Conservation (phyloP, 371 early-diverging fungal species). For the Sporodiniella umbellata region DNA sequence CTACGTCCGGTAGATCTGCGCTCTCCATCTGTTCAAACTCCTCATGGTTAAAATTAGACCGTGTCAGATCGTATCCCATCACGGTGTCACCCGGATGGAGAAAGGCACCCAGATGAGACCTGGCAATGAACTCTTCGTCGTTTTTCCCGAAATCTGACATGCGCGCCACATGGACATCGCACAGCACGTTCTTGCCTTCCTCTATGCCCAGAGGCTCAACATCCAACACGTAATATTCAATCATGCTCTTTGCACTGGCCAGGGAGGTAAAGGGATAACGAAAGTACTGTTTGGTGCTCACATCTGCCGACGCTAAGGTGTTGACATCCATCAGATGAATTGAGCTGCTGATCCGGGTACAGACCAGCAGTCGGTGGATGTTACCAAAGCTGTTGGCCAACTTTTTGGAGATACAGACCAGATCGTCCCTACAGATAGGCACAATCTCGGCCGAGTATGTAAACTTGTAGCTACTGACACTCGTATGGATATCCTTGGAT, state of each 20-base stretch:
- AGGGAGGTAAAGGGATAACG: conserved; percentile 77
- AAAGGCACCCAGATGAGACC: conserved; percentile 92
- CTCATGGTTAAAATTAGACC: conserved; percentile 90
- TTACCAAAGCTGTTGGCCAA: conserved; percentile 82
- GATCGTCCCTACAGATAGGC: conserved; percentile 98
- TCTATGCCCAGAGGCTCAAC: conserved; percentile 80
- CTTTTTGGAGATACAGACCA: conserved; percentile 87
- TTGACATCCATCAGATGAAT: conserved; percentile 85
- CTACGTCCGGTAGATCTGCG: conserved; percentile 77
- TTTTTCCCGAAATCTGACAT: conserved; percentile 81
- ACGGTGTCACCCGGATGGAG: conserved; percentile 90
- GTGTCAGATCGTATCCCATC: conserved; percentile 86
- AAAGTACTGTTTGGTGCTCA: conserved; percentile 79
- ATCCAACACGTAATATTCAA: conserved; percentile 94
- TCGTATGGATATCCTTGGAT: conserved; percentile 93
- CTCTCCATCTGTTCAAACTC: conserved; percentile 69
- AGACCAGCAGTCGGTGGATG: conserved; percentile 80
- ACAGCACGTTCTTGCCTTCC: conserved; percentile 71
- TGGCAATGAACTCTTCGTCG: conserved; percentile 80
- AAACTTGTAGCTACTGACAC: conserved; percentile 95
- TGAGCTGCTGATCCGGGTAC: conserved; percentile 83
- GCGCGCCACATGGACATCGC: conserved; percentile 78
- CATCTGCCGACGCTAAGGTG: conserved; percentile 73
- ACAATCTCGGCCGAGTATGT: conserved; percentile 90
- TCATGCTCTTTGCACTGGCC: conserved; percentile 70